Percentiles rank a stretch among this genome's conserved stretches.
These are phyloP conservation scores for Handroanthus guayacan DNA, from an alignment of 257 asterid genomes.

Conservation along the genomic window DNA sequence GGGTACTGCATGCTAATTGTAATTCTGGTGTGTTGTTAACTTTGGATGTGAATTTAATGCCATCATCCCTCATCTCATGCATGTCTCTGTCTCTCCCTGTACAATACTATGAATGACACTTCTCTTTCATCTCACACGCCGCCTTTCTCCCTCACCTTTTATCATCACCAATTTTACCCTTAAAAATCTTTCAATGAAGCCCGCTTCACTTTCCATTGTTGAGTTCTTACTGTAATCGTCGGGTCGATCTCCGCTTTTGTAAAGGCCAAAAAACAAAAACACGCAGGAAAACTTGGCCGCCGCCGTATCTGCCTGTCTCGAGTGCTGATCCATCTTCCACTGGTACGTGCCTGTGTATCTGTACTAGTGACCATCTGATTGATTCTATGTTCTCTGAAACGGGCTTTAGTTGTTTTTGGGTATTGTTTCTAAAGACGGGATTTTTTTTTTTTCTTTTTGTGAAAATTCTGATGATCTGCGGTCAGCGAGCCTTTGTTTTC, in stretches of 20 bases:
- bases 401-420: not conserved
- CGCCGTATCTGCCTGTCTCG: not conserved
- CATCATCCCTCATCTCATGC: slow-evolving; percentile 14
- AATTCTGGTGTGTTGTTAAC: not conserved
- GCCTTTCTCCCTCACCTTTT: slow-evolving; percentile 10
- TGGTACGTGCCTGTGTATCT: not conserved
- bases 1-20: not conserved
- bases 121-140: slow-evolving; percentile 11
- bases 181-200: not conserved
- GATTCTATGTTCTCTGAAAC: not conserved
- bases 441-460: not conserved
- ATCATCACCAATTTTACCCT: not conserved
- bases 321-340: slow-evolving; percentile 16
- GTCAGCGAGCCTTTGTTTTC: not conserved
- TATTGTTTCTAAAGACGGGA: not conserved
- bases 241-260: not conserved
- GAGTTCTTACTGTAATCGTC: not conserved
- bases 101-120: not conserved
- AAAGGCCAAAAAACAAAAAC: not conserved
- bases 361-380: not conserved
- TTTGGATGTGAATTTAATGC: slow-evolving; percentile 6
- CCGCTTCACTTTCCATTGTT: not conserved
- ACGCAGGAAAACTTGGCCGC: no score
- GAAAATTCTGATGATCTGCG: not conserved
- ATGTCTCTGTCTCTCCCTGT: slow-evolving; percentile 1